phyloP scores from a whole-genome alignment of 176 grass and related monocot species.

The Puccinellia tenuiflora region DNA sequence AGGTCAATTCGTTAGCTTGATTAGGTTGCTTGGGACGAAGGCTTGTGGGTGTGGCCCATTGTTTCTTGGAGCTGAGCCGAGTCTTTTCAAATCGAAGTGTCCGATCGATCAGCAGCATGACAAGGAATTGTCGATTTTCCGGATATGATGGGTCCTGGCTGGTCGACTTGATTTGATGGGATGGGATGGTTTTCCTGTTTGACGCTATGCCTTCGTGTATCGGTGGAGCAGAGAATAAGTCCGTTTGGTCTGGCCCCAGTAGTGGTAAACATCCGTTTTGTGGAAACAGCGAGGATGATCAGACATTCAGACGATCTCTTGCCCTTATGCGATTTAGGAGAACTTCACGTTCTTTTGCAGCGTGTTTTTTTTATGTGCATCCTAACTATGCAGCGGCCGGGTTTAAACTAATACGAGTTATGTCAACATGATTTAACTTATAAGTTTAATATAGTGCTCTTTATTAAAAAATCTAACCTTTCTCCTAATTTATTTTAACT shows the following conservation, averaged over 20 bases:
- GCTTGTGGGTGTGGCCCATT: not conserved
- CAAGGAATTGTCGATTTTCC: constrained; percentile 41
- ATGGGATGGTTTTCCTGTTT: constrained; percentile 31
- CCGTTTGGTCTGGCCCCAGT: not conserved
- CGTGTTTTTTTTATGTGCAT: too few species aligned
- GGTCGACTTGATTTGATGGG: constrained; percentile 12
- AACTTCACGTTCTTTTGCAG: too few species aligned
- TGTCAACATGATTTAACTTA: too few species aligned
- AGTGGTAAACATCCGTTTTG: not conserved
- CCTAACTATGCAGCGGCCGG: too few species aligned
- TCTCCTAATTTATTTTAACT: too few species aligned
- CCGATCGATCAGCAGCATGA: constrained; percentile 25
- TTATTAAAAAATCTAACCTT: too few species aligned
- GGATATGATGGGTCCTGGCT: constrained; percentile 30
- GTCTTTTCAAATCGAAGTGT: constrained; percentile 30
- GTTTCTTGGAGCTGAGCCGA: not conserved
- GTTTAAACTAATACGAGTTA: too few species aligned
- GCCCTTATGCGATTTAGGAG: too few species aligned
- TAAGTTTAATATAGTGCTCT: too few species aligned
- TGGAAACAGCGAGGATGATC: not conserved
- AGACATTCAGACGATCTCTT: too few species aligned
- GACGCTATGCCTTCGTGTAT: constrained; percentile 24
- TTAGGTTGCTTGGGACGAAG: not conserved
- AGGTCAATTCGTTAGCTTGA: not conserved
- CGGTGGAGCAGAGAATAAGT: constrained; percentile 10